Conservation (phyloP, 257 asterid species). For the Voacanga thouarsii region DNA sequence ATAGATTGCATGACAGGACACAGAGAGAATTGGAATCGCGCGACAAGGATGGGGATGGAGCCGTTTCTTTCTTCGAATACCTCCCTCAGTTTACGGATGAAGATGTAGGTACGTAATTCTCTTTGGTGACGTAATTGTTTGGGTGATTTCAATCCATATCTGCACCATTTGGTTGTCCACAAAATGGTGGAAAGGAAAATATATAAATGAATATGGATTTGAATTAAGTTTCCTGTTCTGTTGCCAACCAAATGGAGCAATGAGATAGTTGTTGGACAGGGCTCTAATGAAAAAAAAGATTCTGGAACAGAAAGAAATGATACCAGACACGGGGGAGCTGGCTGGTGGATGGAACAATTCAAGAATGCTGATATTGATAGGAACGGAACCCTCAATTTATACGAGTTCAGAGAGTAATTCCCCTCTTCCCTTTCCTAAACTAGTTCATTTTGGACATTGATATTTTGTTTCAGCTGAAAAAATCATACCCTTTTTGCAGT, state of each 20-base stretch:
- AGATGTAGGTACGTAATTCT: conserved; percentile 27
- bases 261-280: neutral
- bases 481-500: conserved; percentile 13
- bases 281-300: conserved; percentile 9
- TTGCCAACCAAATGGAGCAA: conserved; percentile 13
- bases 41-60: conserved; percentile 37
- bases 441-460: too few relatives aligned
- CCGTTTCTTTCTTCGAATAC: conserved; percentile 33
- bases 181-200: neutral
- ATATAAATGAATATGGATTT: neutral
- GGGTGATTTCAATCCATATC: neutral
- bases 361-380: conserved; percentile 36
- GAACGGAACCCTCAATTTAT: conserved; percentile 33
- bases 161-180: conserved; percentile 3
- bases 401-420: conserved; percentile 40
- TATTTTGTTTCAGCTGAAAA: too few relatives aligned
- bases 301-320: conserved; percentile 28
- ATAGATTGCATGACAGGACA: conserved; percentile 23
- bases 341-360: conserved; percentile 46
- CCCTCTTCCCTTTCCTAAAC: too few relatives aligned
- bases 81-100: conserved; percentile 24
- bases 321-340: conserved; percentile 29
- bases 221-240: neutral
- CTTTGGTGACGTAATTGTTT: too few relatives aligned
- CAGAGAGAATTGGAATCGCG: conserved; percentile 22